Evolutionary conservation across 768 basidiomycete species (phyloP).

Genomic region (Mycena galericulata): DNA sequence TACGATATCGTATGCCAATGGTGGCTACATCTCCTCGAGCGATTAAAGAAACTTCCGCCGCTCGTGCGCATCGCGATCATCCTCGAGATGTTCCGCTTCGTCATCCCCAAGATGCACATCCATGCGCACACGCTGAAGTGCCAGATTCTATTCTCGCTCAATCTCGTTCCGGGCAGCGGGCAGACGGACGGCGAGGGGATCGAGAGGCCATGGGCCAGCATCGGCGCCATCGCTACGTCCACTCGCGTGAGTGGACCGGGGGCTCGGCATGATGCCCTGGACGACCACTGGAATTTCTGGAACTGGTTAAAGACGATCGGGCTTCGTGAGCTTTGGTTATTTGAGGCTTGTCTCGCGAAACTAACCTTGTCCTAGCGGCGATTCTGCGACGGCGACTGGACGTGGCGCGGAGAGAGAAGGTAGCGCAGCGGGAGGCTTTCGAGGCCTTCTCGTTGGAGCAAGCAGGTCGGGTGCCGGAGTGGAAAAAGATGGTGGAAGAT

Average conservation of each 20-base stretch:
- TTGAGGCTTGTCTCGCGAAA: too few relatives aligned
- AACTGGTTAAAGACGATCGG: slow-evolving; percentile 44
- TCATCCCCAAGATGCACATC: too few relatives aligned
- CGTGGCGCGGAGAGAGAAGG: neutral
- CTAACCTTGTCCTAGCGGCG: too few relatives aligned
- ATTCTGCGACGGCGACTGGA: neutral
- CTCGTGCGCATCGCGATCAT: slow-evolving; percentile 34
- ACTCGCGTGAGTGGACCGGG: too few relatives aligned
- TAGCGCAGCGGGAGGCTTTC: neutral
- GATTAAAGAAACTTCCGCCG: slow-evolving; percentile 18
- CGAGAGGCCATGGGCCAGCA: too few relatives aligned
- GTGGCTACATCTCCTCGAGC: slow-evolving; percentile 28
- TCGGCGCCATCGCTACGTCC: too few relatives aligned
- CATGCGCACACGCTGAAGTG: too few relatives aligned
- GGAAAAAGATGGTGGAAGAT: neutral
- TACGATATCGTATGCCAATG: slow-evolving; percentile 46
- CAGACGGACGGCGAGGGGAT: too few relatives aligned
- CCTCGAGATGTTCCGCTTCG: too few relatives aligned
- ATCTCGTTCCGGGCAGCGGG: too few relatives aligned
- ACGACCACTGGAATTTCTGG: slow-evolving; percentile 53
- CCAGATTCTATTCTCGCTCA: too few relatives aligned
- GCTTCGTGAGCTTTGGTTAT: slow-evolving; percentile 37
- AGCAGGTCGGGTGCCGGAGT: neutral
- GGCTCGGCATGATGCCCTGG: too few relatives aligned
- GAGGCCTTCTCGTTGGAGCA: neutral